Conservation (phyloP, 2,329 filamentous ascomycete genomes). For the Boeremia lycopersici region DNA sequence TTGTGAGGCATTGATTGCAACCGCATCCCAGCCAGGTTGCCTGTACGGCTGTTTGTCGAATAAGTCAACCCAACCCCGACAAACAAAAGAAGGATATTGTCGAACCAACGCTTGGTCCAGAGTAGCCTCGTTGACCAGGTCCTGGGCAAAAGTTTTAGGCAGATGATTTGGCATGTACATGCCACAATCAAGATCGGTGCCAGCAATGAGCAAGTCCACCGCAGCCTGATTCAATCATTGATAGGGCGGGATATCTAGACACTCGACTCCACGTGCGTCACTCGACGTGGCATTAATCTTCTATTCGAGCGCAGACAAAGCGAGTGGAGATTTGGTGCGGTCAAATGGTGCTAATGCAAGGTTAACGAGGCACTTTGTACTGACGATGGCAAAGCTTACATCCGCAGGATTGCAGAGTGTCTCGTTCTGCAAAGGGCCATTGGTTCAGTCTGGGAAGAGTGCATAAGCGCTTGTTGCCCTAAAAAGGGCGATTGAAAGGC, state of each 20-base stretch:
- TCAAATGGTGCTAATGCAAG: constrained; percentile 28
- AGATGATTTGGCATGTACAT: constrained; percentile 33
- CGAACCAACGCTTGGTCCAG: constrained; percentile 60
- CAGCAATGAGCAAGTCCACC: constrained; percentile 34
- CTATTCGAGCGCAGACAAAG: constrained; percentile 37
- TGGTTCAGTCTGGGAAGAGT: constrained; percentile 58
- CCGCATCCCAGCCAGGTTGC: constrained; percentile 39
- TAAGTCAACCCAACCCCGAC: constrained; percentile 56
- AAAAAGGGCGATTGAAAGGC: constrained; percentile 4
- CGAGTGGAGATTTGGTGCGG: constrained; percentile 32
- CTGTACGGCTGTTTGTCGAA: constrained; percentile 32
- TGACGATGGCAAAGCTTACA: constrained; percentile 15
- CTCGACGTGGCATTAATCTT: constrained; percentile 62
- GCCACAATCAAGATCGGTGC: constrained; percentile 33
- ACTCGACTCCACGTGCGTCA: constrained; percentile 49
- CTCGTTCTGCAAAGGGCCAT: constrained; percentile 57
- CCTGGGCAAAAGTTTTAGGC: constrained; percentile 24
- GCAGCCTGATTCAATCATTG: constrained; percentile 52
- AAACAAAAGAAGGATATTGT: constrained; percentile 62
- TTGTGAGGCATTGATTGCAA: constrained; percentile 61
- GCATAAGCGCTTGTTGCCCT: constrained; percentile 24
- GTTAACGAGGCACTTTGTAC: neutral
- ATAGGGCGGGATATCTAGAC: constrained; percentile 65
- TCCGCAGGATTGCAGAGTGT: constrained; percentile 58
- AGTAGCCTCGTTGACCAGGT: constrained; percentile 47